phyloP scores from a whole-genome alignment of 768 basidiomycete genomes.

The Termitomyces heimii region DNA sequence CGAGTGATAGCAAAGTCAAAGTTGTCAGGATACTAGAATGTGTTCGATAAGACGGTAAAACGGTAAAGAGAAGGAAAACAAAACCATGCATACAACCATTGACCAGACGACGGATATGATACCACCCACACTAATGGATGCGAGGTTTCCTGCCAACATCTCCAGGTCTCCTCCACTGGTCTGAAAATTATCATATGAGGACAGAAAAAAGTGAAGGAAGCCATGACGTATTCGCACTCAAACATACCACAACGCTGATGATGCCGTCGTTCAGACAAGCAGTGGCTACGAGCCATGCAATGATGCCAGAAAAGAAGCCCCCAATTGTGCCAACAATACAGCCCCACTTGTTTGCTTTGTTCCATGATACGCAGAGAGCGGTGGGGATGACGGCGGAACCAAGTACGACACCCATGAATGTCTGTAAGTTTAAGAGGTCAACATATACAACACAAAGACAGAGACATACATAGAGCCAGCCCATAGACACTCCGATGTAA shows the following conservation, averaged over 20 bases:
- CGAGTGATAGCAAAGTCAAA: constrained; percentile 81
- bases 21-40: constrained; percentile 44
- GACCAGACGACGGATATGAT: constrained; percentile 67
- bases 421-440: constrained; percentile 30
- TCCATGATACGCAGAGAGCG: constrained; percentile 82
- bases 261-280: constrained; percentile 59
- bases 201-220: neutral
- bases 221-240: neutral
- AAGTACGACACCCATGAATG: constrained; percentile 84
- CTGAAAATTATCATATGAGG: constrained; percentile 15
- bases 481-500: constrained; percentile 90
- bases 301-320: constrained; percentile 66
- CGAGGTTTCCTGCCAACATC: constrained; percentile 91
- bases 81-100: constrained; percentile 42
- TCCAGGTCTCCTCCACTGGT: constrained; percentile 46
- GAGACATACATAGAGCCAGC: constrained; percentile 78
- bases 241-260: constrained; percentile 61
- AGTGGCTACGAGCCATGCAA: constrained; percentile 85
- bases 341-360: constrained; percentile 79
- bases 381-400: constrained; percentile 83
- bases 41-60: too few relatives aligned
- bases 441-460: neutral
- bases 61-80: neutral
- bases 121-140: constrained; percentile 74
- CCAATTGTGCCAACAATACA: constrained; percentile 68